Percentiles rank a stretch among this genome's conserved stretches.
phyloP scores from a whole-genome alignment of 306 rosid species.

The Senna tora region DNA sequence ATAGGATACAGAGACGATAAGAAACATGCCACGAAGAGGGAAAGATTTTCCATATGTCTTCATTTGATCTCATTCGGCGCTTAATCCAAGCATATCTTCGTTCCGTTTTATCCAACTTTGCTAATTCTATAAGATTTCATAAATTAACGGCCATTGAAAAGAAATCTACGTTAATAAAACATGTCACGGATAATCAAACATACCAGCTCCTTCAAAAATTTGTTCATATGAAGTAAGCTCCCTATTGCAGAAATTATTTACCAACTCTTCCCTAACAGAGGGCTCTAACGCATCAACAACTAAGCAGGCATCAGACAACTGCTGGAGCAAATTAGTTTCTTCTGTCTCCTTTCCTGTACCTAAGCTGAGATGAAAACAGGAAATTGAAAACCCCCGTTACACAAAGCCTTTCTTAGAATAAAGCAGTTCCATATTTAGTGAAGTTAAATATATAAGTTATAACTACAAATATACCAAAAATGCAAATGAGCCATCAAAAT shows the following conservation, averaged over 20 bases:
- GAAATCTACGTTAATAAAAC: background rate
- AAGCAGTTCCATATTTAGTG: constrained; percentile 16
- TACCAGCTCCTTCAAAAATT: constrained; percentile 99
- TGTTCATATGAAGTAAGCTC: constrained; percentile 97
- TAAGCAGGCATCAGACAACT: constrained; percentile 94
- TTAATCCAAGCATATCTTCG: constrained; percentile 99
- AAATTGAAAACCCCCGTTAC: constrained; percentile 46
- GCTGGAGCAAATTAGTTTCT: constrained; percentile 87
- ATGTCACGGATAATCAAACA: constrained; percentile 39
- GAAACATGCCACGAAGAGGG: constrained; percentile 97
- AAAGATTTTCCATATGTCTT: constrained; percentile 95
- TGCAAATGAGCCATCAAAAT: constrained; percentile 17
- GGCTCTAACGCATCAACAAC: constrained; percentile 98
- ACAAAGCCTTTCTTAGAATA: constrained; percentile 28
- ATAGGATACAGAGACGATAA: constrained; percentile 90
- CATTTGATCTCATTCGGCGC: constrained; percentile 97
- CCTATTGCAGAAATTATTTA: constrained; percentile 89
- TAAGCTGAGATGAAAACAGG: constrained; percentile 75
- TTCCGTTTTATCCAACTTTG: constrained; percentile 96
- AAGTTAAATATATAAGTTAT: constrained; percentile 19
- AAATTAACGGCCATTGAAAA: constrained; percentile 25
- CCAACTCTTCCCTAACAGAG: constrained; percentile 96
- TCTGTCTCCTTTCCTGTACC: constrained; percentile 99
- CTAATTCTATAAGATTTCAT: constrained; percentile 63
- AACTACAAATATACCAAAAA: background rate